These are phyloP conservation scores for Chlamydomonas reinhardtii DNA, from an alignment of 163 green algal genomes.

Conservation along the genomic window DNA sequence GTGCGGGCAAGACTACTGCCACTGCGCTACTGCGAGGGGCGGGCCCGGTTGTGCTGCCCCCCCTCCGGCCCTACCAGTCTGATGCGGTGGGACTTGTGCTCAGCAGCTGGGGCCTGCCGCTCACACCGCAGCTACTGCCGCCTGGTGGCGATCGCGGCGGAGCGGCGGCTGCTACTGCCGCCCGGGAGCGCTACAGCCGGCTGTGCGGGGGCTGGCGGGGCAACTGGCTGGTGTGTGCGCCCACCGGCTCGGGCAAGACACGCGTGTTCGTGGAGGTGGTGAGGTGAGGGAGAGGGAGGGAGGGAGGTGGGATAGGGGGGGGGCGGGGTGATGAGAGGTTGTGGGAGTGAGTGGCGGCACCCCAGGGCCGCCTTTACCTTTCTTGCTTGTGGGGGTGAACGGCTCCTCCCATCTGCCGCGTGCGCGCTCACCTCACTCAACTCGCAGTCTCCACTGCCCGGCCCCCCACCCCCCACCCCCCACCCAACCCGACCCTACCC, in stretches of 20 bases:
- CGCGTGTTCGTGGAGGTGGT: conserved; percentile 59
- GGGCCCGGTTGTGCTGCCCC: not conserved
- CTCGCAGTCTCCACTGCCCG: too few species aligned
- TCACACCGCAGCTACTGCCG: not conserved
- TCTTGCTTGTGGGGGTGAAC: too few species aligned
- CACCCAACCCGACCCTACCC: too few species aligned
- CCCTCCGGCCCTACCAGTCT: not conserved
- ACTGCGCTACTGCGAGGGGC: not conserved
- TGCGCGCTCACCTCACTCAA: too few species aligned
- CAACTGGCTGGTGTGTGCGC: conserved; percentile 61
- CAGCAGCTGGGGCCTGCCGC: not conserved
- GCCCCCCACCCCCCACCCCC: too few species aligned
- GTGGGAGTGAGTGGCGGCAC: too few species aligned
- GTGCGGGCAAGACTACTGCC: too few species aligned
- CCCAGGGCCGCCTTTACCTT: too few species aligned
- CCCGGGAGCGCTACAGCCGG: not conserved
- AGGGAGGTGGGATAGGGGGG: not conserved
- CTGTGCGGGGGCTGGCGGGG: not conserved
- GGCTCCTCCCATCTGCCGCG: too few species aligned
- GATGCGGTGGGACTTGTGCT: not conserved
- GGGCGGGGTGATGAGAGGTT: too few species aligned
- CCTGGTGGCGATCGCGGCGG: not conserved
- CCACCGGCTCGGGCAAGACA: conserved; percentile 62
- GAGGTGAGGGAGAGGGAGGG: not conserved
- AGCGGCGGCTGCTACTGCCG: not conserved